Base-by-base conservation (phyloP, 257 asterid species). In the Forsythia viridissima region DNA sequence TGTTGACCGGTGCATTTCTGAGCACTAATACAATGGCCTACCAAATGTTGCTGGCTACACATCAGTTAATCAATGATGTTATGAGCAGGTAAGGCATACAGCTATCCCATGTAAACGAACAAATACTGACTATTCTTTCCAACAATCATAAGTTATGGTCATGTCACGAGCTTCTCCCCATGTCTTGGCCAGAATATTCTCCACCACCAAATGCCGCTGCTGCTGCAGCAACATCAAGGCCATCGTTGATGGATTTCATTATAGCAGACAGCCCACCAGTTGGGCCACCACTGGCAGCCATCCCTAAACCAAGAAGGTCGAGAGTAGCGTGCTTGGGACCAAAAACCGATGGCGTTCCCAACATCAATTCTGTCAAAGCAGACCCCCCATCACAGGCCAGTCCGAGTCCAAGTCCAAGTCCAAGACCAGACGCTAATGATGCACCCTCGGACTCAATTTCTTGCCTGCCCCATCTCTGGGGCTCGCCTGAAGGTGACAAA, bases 301-400 rank as follows among this genome's bases (percentile, higher is more conserved):
- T 84, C 30, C 91, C 91, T 8, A 88, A 71, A 18, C 91, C 89
- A 41, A 88, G 88, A 77, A 88, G 88, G 80, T 88, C 91, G 5
- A 88, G 91, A 3, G 91, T 88, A 30, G 88, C 71, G 57, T 85
- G 89, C 76, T 88, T 88, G 6, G 89, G 91, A 73, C 89, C 88
- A 55, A 83, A 88, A 46, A 85, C 80, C 0, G 91, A 84, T 13
- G 91, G 87, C 69, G 88, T 81, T 24, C 91, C 91, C 71, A 85
- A 43, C 91, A 88, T 86, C 24, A 88, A 76, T 72, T 88, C 91
- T 73, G 86, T 84, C 68, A 88, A 72, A 48, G 88, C 83, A 15
- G 91, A 88, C 24, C 83, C 84, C 1, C 82, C 87, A 24, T 84
- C 90, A 34, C 83, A 84, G 0, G 87, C 78, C 41, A 88, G 83